These are phyloP conservation scores for Colletotrichum higginsianum DNA, from an alignment of 2,329 filamentous ascomycete species.

Conservation along the genomic window DNA sequence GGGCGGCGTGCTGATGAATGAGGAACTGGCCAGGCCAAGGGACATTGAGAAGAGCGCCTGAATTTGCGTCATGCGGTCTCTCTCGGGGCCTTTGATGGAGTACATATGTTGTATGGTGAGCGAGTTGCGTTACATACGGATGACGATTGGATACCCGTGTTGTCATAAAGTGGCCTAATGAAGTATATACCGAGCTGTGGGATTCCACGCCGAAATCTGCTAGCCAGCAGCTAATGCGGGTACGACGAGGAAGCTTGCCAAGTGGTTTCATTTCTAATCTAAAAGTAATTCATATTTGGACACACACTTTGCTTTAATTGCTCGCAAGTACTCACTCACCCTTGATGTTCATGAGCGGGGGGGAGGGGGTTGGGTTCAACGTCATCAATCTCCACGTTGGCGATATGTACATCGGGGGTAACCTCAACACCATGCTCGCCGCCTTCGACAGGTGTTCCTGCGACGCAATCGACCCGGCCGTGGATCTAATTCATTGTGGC, in stretches of 20 bases:
- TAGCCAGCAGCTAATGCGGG: too few relatives aligned
- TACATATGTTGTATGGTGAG: background rate
- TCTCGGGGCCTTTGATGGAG: too few relatives aligned
- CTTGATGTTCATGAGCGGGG: background rate
- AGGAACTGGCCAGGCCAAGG: slow-evolving; percentile 10
- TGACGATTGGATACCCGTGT: background rate
- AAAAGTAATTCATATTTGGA: slow-evolving; percentile 3
- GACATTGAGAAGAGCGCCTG: slow-evolving; percentile 27
- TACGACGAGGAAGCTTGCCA: background rate
- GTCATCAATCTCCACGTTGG: too few relatives aligned
- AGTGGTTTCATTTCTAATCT: background rate
- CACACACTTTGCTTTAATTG: too few relatives aligned
- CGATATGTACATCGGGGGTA: too few relatives aligned
- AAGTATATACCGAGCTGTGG: background rate
- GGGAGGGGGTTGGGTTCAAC: too few relatives aligned
- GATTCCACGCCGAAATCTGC: background rate
- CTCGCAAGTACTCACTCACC: too few relatives aligned
- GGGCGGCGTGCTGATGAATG: slow-evolving; percentile 14
- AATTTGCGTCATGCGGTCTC: background rate
- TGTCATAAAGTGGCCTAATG: background rate
- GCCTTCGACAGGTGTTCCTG: too few relatives aligned
- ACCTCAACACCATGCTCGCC: too few relatives aligned
- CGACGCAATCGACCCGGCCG: too few relatives aligned
- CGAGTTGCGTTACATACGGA: background rate
- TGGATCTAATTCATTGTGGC: too few relatives aligned